phyloP scores from a whole-genome alignment of 2,329 filamentous ascomycete species.

The Magnaporthiopsis rhizophila region DNA sequence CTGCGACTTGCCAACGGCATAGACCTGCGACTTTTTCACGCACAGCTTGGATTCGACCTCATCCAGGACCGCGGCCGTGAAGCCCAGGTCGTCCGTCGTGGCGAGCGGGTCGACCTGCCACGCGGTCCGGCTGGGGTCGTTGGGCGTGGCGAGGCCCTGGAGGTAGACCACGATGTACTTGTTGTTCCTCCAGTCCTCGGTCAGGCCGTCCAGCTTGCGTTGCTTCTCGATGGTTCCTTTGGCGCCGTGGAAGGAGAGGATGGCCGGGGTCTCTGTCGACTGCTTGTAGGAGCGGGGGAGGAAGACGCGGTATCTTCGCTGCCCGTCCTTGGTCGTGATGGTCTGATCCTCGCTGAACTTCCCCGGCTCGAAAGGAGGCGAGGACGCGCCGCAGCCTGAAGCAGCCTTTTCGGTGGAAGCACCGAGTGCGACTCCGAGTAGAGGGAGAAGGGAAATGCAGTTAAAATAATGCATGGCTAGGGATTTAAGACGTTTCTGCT shows the following conservation, averaged over 20 bases:
- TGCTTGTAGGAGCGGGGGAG: slow-evolving; percentile 1
- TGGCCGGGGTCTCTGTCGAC: not conserved
- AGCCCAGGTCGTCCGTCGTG: slow-evolving; percentile 2
- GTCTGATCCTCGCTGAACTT: not conserved
- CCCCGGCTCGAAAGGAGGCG: not conserved
- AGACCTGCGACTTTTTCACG: slow-evolving; percentile 32
- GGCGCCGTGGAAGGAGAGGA: slow-evolving; percentile 5
- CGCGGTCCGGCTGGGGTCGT: not conserved
- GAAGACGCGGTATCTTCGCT: not conserved
- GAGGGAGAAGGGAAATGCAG: not conserved
- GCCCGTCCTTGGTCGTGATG: not conserved
- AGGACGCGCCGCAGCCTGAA: not conserved
- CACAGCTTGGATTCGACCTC: slow-evolving; percentile 15
- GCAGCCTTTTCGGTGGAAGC: too few species aligned
- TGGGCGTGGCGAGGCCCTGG: not conserved
- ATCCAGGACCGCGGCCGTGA: slow-evolving; percentile 2
- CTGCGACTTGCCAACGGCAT: slow-evolving; percentile 35
- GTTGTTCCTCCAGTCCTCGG: slow-evolving; percentile 1
- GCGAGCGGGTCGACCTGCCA: slow-evolving; percentile 4
- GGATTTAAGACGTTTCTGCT: not conserved
- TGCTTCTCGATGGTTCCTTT: slow-evolving; percentile 5
- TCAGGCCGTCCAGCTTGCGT: slow-evolving; percentile 3
- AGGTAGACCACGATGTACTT: slow-evolving; percentile 3
- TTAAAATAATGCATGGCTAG: not conserved
- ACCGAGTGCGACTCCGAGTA: not conserved